phyloP scores from a whole-genome alignment of 2,329 filamentous ascomycete species.

The Verticillium klebahnii region DNA sequence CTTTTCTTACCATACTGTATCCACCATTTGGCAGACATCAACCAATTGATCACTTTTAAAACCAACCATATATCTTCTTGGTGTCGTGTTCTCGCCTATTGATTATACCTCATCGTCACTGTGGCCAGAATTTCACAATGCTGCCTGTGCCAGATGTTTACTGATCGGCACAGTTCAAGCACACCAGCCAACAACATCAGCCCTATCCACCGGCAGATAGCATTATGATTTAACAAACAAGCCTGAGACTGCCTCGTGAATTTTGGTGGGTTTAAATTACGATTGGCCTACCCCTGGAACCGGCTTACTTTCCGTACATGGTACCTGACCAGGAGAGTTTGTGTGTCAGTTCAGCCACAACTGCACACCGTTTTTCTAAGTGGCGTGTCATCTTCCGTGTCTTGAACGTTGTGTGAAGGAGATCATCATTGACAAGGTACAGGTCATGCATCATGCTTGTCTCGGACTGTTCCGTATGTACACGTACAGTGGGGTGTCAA shows the following conservation, averaged over 20 bases:
- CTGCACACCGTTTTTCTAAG: not conserved
- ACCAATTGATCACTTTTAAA: not conserved
- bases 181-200: not conserved
- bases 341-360: not conserved
- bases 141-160: not conserved
- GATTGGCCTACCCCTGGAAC: not conserved
- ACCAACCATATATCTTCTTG: not conserved
- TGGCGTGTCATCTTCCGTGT: not conserved
- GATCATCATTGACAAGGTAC: not conserved
- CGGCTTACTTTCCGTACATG: not conserved
- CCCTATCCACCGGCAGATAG: not conserved
- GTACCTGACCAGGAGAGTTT: not conserved
- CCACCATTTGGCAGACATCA: not conserved
- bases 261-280: not conserved
- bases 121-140: not conserved
- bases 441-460: not conserved
- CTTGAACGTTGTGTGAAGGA: not conserved
- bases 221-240: not conserved
- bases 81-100: not conserved
- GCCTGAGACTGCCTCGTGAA: not conserved
- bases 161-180: not conserved
- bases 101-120: not conserved
- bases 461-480: not conserved
- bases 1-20: not conserved
- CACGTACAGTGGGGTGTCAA: not conserved